phyloP scores from a whole-genome alignment of 192 early-diverging fungal genomes.

The Rhizophagus sp. region DNA sequence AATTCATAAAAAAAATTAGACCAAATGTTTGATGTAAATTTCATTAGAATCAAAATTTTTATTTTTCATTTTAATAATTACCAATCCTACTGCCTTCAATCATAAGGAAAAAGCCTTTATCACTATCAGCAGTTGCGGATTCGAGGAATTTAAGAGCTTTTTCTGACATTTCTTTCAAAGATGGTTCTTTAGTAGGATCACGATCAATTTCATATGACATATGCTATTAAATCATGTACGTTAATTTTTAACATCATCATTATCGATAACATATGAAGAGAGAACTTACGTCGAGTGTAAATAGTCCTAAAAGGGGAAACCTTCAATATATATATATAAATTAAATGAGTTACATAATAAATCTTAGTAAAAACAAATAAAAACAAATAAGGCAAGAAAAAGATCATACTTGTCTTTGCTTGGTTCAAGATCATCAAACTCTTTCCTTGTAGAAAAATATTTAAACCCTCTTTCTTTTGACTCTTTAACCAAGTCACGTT shows the following conservation, averaged over 20 bases:
- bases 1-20: too few relatives aligned
- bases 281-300: conserved; percentile 61
- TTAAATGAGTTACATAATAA: not conserved
- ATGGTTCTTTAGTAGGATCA: conserved; percentile 65
- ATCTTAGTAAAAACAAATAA: conserved; percentile 17
- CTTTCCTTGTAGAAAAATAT: conserved; percentile 49
- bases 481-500: conserved; percentile 64
- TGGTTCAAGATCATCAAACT: conserved; percentile 61
- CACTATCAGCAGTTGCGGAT: conserved; percentile 45
- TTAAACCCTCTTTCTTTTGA: conserved; percentile 63
- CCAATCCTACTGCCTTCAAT: conserved; percentile 93
- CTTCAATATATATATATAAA: conserved; percentile 5
- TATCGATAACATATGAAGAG: not conserved
- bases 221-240: conserved; percentile 51
- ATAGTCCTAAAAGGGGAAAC: conserved; percentile 76
- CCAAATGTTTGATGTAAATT: too few relatives aligned
- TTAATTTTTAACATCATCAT: not conserved
- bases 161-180: conserved; percentile 79
- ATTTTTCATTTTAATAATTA: not conserved
- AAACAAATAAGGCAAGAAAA: not conserved
- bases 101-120: conserved; percentile 92
- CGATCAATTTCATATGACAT: conserved; percentile 94
- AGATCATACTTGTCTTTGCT: not conserved
- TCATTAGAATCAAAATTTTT: too few relatives aligned
- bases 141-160: conserved; percentile 80